phyloP scores from a whole-genome alignment of 192 early-diverging fungal genomes.

The Thamnidium elegans region DNA sequence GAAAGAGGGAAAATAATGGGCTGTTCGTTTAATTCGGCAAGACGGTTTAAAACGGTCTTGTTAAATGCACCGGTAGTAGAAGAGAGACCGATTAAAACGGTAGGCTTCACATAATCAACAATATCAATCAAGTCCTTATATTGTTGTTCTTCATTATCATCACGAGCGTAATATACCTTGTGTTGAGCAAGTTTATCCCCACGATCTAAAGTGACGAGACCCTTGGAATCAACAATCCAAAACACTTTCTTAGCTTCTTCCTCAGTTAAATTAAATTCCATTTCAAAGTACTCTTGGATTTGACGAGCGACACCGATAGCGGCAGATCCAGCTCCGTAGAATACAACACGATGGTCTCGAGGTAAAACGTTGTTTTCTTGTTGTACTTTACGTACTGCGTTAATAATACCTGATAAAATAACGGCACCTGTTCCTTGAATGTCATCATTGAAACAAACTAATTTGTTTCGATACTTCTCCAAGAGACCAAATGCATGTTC shows the following conservation, averaged over 20 bases:
- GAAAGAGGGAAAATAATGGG: conserved; percentile 94
- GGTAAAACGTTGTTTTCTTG: conserved; percentile 63
- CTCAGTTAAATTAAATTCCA: conserved; percentile 71
- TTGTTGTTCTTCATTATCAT: conserved; percentile 80
- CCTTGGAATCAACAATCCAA: conserved; percentile 92
- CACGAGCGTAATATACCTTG: conserved; percentile 84
- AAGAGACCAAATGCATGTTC: conserved; percentile 88
- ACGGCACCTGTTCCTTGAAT: conserved; percentile 95
- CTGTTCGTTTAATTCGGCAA: conserved; percentile 74
- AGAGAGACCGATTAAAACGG: conserved; percentile 86
- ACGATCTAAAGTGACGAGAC: conserved; percentile 85
- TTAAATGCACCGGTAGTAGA: conserved; percentile 81
- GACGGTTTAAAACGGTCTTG: conserved; percentile 62
- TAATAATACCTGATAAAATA: conserved; percentile 90
- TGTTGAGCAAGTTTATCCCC: conserved; percentile 80
- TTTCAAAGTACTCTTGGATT: conserved; percentile 76
- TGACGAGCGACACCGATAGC: conserved; percentile 95
- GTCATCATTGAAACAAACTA: conserved; percentile 93
- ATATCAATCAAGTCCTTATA: conserved; percentile 70
- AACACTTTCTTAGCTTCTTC: conserved; percentile 66
- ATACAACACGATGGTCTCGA: conserved; percentile 81
- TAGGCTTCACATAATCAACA: conserved; percentile 86
- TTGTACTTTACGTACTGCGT: conserved; percentile 65
- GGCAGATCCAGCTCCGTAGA: conserved; percentile 93
- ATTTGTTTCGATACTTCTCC: conserved; percentile 72